These are phyloP conservation scores for Zymoseptoria passerinii DNA, from an alignment of 2,329 filamentous ascomycete species.

Conservation along the genomic window DNA sequence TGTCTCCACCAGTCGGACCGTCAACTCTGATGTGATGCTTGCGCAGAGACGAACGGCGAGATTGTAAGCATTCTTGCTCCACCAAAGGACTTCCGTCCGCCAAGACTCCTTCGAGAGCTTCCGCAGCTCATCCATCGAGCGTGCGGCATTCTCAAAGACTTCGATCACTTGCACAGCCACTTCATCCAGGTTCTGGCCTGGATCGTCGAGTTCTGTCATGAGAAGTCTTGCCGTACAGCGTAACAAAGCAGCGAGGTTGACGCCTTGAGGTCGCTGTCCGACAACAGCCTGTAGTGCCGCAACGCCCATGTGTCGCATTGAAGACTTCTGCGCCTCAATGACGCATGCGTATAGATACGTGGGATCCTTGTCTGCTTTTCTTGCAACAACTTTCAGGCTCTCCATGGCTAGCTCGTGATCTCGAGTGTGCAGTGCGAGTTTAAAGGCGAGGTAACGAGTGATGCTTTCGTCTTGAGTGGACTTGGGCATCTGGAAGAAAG, in stretches of 20 bases:
- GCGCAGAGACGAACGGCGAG: slow-evolving; percentile 56
- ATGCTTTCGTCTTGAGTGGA: slow-evolving; percentile 18
- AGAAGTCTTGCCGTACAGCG: slow-evolving; percentile 47
- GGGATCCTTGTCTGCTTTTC: slow-evolving; percentile 44
- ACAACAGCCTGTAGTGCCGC: slow-evolving; percentile 53
- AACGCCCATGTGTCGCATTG: slow-evolving; percentile 54
- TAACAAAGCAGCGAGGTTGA: slow-evolving; percentile 57
- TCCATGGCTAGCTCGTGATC: slow-evolving; percentile 44
- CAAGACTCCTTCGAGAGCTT: slow-evolving; percentile 33
- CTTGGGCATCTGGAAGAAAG: slow-evolving; percentile 51
- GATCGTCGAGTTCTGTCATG: slow-evolving; percentile 34
- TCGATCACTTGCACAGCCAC: slow-evolving; percentile 45
- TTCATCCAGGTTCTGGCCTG: slow-evolving; percentile 20
- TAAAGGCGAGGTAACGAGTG: slow-evolving; percentile 24
- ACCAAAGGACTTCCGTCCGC: slow-evolving; percentile 67
- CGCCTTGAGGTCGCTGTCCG: slow-evolving; percentile 42
- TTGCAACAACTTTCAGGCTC: slow-evolving; percentile 55
- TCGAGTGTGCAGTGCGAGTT: slow-evolving; percentile 19
- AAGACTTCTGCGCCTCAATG: slow-evolving; percentile 61
- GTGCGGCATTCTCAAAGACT: slow-evolving; percentile 45
- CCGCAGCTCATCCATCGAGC: slow-evolving; percentile 37
- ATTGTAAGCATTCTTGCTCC: slow-evolving; percentile 75
- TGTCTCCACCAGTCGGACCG: slow-evolving; percentile 47
- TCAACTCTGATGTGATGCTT: slow-evolving; percentile 47
- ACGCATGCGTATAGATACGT: slow-evolving; percentile 73